These are phyloP conservation scores for Lasiodiplodia sp. DNA, from an alignment of 2,329 filamentous ascomycete genomes.

Conservation along the genomic window DNA sequence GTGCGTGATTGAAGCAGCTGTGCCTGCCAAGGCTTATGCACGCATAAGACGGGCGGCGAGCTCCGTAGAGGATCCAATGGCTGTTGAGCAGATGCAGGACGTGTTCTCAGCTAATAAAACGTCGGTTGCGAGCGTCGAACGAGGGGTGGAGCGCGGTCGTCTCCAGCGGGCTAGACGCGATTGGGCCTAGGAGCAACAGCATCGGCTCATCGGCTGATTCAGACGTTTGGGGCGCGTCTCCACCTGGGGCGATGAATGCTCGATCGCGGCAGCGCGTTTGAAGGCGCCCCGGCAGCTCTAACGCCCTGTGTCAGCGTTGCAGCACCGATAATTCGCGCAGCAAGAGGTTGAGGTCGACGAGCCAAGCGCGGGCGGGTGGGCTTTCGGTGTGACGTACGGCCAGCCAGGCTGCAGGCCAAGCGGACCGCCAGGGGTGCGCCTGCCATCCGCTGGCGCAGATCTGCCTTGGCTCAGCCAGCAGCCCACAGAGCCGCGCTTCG, in stretches of 20 bases:
- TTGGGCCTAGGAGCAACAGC: background rate
- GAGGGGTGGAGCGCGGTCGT: slow-evolving; percentile 17
- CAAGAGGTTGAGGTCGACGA: slow-evolving; percentile 7
- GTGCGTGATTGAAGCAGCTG: background rate
- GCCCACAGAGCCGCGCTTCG: slow-evolving; percentile 13
- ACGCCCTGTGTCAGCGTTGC: background rate
- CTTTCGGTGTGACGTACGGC: slow-evolving; percentile 24
- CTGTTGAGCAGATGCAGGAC: slow-evolving; percentile 1
- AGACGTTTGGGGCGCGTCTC: background rate
- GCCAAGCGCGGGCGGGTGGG: background rate
- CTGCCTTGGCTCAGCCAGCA: background rate
- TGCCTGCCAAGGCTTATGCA: slow-evolving; percentile 16
- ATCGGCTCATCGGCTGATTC: slow-evolving; percentile 25
- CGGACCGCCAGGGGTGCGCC: background rate
- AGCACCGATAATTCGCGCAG: slow-evolving; percentile 8
- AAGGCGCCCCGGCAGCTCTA: slow-evolving; percentile 13
- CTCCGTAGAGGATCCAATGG: slow-evolving; percentile 6
- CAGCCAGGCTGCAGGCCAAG: slow-evolving; percentile 19
- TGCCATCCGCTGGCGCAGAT: background rate
- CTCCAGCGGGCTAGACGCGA: slow-evolving; percentile 19
- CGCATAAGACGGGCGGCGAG: slow-evolving; percentile 1
- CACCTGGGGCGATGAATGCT: background rate
- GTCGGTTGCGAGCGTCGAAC: slow-evolving; percentile 19
- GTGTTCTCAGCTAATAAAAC: background rate
- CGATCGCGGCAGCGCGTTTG: slow-evolving; percentile 17